Base-by-base conservation (phyloP, 495 filamentous ascomycete species). In the Daldinia grandis region DNA sequence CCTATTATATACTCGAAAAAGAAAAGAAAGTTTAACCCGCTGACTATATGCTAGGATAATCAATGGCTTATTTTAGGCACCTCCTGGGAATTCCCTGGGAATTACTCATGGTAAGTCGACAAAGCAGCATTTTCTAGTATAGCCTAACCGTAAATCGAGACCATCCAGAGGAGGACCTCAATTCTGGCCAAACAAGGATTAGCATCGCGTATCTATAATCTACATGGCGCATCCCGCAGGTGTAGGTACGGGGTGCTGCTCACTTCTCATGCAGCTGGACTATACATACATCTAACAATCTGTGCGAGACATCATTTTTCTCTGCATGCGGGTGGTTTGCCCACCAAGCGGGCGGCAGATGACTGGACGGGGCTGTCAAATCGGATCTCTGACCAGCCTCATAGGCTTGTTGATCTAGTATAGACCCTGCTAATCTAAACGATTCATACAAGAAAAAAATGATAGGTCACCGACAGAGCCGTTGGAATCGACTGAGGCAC, bases 131-230 rank as follows among this genome's bases (percentile, higher is more conserved):
- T 35, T 35, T 47, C 42, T 24, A 21, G 42, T 24, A 40, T 47
- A 24, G 9, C 4, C 17, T 9, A 5, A 19, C 19, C 14, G 21
- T 47, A 47, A 9, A 21, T 12, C 42, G 42, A 47, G 17, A 47
- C 9, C 9, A 47, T 47, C 19, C 15, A 24, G 15, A 55, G 51
- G 31, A 8, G 53, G 38, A 35, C 19, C 54, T 31, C 40, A 62
- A 58, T 62, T 60, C 51, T 58, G 57, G 35, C 5, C 28, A 17
- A 59, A 37, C 69, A 56, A 42, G 50, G 65, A 40, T 62, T 5
- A 57, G 28, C 37, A 44, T 69, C 59, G 61, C 65, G 70, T 66
- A 73, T 69, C 70, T 73, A 37, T 54, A 68, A 69, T 69, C 66
- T 58, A 62, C 49, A 60, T 64, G 58, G 64, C 58, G 56, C 53